Conservation (phyloP, 2,329 filamentous ascomycete species). For the Penicillium psychrosexuale region DNA sequence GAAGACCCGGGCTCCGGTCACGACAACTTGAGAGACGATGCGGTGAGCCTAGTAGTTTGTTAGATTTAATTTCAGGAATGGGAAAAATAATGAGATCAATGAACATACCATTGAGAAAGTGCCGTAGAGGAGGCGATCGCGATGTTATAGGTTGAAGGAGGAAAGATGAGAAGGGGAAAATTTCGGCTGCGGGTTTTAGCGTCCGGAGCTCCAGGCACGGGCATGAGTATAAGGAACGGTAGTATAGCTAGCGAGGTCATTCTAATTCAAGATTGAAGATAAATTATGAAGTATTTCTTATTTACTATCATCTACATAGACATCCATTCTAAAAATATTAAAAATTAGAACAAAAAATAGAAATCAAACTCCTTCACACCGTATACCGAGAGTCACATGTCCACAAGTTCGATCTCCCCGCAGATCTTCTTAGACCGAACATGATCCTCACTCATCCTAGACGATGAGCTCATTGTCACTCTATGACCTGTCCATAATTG, state of each 20-base stretch:
- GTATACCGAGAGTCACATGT: conserved; percentile 24
- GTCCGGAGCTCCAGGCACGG: conserved; percentile 16
- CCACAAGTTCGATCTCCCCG: conserved; percentile 19
- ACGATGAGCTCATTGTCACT: conserved; percentile 18
- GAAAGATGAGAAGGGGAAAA: conserved; percentile 27
- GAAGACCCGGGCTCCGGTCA: conserved; percentile 87
- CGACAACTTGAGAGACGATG: conserved; percentile 87
- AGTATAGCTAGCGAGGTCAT: background rate
- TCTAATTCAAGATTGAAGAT: background rate
- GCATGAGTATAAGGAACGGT: background rate
- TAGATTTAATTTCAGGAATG: conserved; percentile 2
- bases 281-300: background rate
- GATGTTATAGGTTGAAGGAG: conserved; percentile 18
- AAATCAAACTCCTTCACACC: background rate
- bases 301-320: background rate
- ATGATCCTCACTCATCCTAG: conserved; percentile 28
- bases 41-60: conserved; percentile 70
- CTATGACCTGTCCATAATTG: conserved; percentile 40
- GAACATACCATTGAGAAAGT: conserved; percentile 26
- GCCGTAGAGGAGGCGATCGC: conserved; percentile 12
- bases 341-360: background rate
- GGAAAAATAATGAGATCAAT: background rate
- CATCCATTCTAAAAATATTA: background rate
- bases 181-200: conserved; percentile 27
- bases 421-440: conserved; percentile 24